Evolutionary conservation across 495 filamentous ascomycete genomes (phyloP), one percentile per base, ranked within the genome.

Genomic region (Aspergillus sclerotiicarbonarius): DNA sequence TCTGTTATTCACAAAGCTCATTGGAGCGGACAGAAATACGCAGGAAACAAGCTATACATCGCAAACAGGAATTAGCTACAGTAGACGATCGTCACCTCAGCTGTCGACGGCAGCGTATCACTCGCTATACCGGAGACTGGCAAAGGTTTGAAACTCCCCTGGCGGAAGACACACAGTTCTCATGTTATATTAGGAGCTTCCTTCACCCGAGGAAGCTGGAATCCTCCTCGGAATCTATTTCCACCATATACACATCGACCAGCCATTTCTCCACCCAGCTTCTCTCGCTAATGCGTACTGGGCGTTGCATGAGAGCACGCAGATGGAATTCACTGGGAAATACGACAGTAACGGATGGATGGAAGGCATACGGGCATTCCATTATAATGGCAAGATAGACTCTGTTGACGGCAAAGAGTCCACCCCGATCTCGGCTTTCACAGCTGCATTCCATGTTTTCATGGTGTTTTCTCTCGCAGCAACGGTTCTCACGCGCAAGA

Each of bases 391-490:
- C 0, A 58, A 45, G 30, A 37, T 58, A 2, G 62, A 62, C 16
- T 10, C 32, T 2, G 18, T 39, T 13, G 61, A 41, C 0, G 61
- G 55, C 20, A 39, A 43, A 4, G 47, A 58, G 7, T 21, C 19
- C 25, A 68, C 58, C 0, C 62, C 60, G 0, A 64, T 68, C n/a
- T 58, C 60, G 13, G 51, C 65, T 15, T 47, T 49, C 19, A 63
- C 60, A 4, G 62, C 66, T 12, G 51, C 57, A 5, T 60, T 63
- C 20, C 66, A 68, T 50, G 46, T 65, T 7, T 68, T 65, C 19
- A 63, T 63, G 62, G 53, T 49, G 4, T 61, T 68, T 16, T 68
- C 66, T 5, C 50, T 68, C 9, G 56, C 66, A 2, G 62, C 66
- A 29, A 65, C 66, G 0, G 37, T 68, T 0, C 31, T 68, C 4